A percentile compares a stretch with the other conserved stretches of the same genome.
Conservation (phyloP, 768 basidiomycete genomes). For the Antrodiella citrinella region DNA sequence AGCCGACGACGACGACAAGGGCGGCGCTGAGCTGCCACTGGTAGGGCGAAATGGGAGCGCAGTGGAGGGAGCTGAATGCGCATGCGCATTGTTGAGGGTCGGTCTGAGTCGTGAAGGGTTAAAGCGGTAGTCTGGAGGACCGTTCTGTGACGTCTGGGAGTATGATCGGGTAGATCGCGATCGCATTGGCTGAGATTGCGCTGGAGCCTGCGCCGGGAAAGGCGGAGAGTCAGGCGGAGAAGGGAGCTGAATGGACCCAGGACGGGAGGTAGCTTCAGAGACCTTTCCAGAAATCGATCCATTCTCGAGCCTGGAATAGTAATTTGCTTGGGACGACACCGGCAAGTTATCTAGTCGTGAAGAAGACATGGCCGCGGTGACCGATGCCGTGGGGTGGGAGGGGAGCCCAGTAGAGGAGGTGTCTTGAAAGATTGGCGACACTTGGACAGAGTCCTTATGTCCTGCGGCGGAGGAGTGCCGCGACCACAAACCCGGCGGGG, state of each 20-base stretch:
- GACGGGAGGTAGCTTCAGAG: conserved; percentile 2
- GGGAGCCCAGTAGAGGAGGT: not conserved
- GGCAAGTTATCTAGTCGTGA: not conserved
- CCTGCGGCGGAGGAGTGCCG: conserved; percentile 3
- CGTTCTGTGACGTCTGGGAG: not conserved
- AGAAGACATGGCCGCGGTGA: not conserved
- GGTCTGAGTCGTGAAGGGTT: conserved; percentile 12
- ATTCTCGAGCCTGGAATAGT: not conserved
- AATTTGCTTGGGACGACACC: not conserved
- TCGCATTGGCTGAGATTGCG: not conserved
- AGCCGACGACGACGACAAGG: not conserved
- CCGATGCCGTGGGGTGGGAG: conserved; percentile 1
- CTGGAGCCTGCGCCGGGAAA: not conserved
- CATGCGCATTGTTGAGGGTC: conserved; percentile 11
- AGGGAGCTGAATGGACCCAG: conserved; percentile 19
- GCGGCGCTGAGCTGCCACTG: conserved; percentile 3
- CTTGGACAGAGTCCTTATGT: not conserved
- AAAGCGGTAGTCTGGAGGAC: conserved; percentile 9
- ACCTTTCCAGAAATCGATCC: conserved; percentile 14
- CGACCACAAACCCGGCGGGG: conserved; percentile 16
- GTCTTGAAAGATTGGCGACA: not conserved
- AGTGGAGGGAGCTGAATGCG: conserved; percentile 12
- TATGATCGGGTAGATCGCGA: conserved; percentile 3
- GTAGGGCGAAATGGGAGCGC: conserved; percentile 18
- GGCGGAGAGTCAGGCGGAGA: conserved; percentile 22